A percentile compares a stretch with the other conserved stretches of the same genome.
Conservation (phyloP, 768 basidiomycete genomes). For the Agrocybe pediades region DNA sequence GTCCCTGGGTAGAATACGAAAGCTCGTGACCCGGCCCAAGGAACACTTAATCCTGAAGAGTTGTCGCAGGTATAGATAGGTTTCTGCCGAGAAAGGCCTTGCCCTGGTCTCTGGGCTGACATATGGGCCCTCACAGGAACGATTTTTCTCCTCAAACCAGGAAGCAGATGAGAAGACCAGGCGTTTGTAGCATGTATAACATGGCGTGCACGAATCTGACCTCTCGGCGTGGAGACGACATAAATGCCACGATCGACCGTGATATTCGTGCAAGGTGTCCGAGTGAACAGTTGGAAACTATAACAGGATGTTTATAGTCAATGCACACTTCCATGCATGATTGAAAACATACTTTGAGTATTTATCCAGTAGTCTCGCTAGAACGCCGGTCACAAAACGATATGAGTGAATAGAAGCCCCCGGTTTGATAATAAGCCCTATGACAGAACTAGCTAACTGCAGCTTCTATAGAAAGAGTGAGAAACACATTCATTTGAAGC, state of each 20-base stretch:
- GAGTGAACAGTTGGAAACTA: conserved; percentile 61
- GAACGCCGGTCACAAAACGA: conserved; percentile 62
- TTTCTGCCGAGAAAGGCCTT: conserved; percentile 4
- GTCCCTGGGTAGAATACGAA: conserved; percentile 58
- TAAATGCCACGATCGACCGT: conserved; percentile 36
- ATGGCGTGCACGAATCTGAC: conserved; percentile 56
- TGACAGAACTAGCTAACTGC: conserved; percentile 43
- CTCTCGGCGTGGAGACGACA: conserved; percentile 61
- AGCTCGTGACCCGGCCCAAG: conserved; percentile 47
- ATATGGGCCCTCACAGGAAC: conserved; percentile 61
- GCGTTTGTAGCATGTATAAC: conserved; percentile 87
- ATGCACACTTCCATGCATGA: conserved; percentile 1
- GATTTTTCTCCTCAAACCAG: conserved; percentile 61
- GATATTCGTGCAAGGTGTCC: conserved; percentile 64
- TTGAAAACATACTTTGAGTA: conserved; percentile 41
- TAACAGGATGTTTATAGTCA: neutral
- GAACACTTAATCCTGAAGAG: too few species aligned
- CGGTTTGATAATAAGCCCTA: conserved; percentile 52
- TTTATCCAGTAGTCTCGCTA: conserved; percentile 52
- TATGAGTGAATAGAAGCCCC: conserved; percentile 75
- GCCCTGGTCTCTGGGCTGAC: conserved; percentile 58
- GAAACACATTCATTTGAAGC: neutral
- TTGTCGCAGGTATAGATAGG: neutral
- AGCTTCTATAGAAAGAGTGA: conserved; percentile 39
- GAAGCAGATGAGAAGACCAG: conserved; percentile 74